Percentiles rank a stretch among this genome's conserved stretches.
These are phyloP conservation scores for Crepidotus variabilis DNA, from an alignment of 768 basidiomycete species.

Conservation along the genomic window DNA sequence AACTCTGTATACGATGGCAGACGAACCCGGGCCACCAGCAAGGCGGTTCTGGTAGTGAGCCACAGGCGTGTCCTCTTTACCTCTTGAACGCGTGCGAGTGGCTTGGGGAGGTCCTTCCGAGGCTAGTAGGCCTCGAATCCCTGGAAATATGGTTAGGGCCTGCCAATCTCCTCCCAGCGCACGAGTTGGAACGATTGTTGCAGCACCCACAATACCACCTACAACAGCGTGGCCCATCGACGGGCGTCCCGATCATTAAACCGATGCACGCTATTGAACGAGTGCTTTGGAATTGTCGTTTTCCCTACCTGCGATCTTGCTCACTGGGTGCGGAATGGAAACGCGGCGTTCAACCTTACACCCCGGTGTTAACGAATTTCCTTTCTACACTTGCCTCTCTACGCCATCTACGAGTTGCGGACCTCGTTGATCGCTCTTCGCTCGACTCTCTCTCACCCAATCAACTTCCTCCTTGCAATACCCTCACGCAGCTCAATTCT, in stretches of 20 bases:
- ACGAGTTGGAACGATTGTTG: neutral
- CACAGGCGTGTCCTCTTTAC: slow-evolving; percentile 16
- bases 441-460: slow-evolving; percentile 27
- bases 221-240: neutral
- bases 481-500: slow-evolving; percentile 44
- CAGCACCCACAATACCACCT: slow-evolving; percentile 7
- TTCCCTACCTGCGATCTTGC: slow-evolving; percentile 37
- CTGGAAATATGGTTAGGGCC: slow-evolving; percentile 53
- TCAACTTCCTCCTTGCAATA: slow-evolving; percentile 30
- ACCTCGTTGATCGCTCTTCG: slow-evolving; percentile 21
- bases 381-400: slow-evolving; percentile 37
- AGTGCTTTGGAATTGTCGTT: slow-evolving; percentile 31
- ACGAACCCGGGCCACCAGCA: neutral
- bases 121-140: slow-evolving; percentile 41
- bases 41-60: slow-evolving; percentile 10
- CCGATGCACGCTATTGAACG: slow-evolving; percentile 44
- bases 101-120: slow-evolving; percentile 32
- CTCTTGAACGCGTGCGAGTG: slow-evolving; percentile 37
- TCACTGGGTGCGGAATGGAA: slow-evolving; percentile 44
- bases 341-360: slow-evolving; percentile 40
- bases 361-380: slow-evolving; percentile 35
- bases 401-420: slow-evolving; percentile 43
- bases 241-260: neutral
- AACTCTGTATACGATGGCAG: slow-evolving; percentile 54
- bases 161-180: slow-evolving; percentile 29